phyloP scores from a whole-genome alignment of 192 early-diverging fungal genomes.

The Oehlia diaphana region DNA sequence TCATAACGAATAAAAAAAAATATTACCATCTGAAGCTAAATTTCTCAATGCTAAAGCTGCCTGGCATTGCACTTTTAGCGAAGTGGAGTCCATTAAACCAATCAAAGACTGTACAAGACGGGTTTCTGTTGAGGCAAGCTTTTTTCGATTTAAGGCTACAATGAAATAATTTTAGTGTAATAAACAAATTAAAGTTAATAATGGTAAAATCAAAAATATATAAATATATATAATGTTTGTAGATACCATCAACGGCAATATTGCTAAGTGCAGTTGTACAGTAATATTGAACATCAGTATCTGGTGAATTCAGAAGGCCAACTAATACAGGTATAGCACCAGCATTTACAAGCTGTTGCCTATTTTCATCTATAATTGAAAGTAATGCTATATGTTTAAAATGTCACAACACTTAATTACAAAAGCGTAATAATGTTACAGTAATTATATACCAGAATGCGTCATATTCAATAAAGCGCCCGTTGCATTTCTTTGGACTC shows the following conservation, averaged over 20 bases:
- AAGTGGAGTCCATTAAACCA: conserved; percentile 72
- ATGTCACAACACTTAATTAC: too few species aligned
- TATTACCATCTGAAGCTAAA: conserved; percentile 72
- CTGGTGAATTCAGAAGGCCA: conserved; percentile 68
- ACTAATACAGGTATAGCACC: conserved; percentile 84
- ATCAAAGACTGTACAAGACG: conserved; percentile 75
- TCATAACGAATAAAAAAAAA: neutral
- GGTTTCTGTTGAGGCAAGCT: conserved; percentile 70
- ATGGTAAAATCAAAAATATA: neutral
- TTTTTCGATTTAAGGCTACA: conserved; percentile 55
- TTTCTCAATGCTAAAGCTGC: conserved; percentile 86
- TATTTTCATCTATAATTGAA: conserved; percentile 59
- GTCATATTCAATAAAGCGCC: conserved; percentile 94
- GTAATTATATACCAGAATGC: conserved; percentile 58
- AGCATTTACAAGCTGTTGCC: conserved; percentile 78
- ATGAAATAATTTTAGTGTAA: neutral
- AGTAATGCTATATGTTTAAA: neutral
- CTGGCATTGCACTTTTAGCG: conserved; percentile 85
- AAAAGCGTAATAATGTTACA: too few species aligned
- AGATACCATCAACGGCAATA: conserved; percentile 77
- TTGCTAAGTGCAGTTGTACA: conserved; percentile 87
- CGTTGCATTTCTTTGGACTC: conserved; percentile 88
- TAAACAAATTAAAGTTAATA: neutral
- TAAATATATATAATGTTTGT: conserved; percentile 1
- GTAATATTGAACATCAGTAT: conserved; percentile 89